Evolutionary conservation across 768 basidiomycete species (phyloP), one percentile per base, ranked within the genome.

Genomic region (Russula lepida): DNA sequence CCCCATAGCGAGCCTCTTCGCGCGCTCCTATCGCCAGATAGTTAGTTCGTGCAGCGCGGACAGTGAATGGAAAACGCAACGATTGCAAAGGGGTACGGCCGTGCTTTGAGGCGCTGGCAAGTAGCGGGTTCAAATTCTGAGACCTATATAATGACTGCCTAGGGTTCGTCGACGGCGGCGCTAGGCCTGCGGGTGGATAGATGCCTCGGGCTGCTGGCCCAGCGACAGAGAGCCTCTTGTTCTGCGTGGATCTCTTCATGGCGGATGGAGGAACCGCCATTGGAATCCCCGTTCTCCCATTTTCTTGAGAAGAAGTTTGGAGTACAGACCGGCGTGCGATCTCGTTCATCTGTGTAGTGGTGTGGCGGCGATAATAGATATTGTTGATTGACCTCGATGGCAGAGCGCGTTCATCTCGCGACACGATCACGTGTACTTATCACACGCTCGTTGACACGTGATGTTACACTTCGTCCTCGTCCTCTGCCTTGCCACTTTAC

Each of bases 1-100:
- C 75, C 74, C 87, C 86, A 93, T 47, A 82, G 75, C 30, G 91
- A 91, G n/a, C 83, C 85, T 59, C 89, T 81, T 47, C 91, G 84
- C 33, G 82, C 81, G 66, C 86, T 91, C 69, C 83, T 84, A 68
- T 51, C 50, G 44, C 19, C 33, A 47, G 41, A 54, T 64, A 56
- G 69, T 49, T 41, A 51, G 50, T 33, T 47, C 15, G 28, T 35
- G 21, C 8, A 50, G 39, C 53, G 35, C n/a, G 51, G 58, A 60
- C 65, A 39, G 35, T 3, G 23, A 3, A 19, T 3, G 25, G 25
- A 54, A 43, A 63, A 13, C 73, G 81, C 68, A 67, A 89, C 90
- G 77, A 83, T 56, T 83, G 82, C 68, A 87, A 73, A 17, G 92
- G 92, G 37, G 92, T 95, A 56, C 84, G 77, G 2, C 88, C 89